Base-by-base conservation (phyloP, 805 yeast species). In the Barnettozyma populi region DNA sequence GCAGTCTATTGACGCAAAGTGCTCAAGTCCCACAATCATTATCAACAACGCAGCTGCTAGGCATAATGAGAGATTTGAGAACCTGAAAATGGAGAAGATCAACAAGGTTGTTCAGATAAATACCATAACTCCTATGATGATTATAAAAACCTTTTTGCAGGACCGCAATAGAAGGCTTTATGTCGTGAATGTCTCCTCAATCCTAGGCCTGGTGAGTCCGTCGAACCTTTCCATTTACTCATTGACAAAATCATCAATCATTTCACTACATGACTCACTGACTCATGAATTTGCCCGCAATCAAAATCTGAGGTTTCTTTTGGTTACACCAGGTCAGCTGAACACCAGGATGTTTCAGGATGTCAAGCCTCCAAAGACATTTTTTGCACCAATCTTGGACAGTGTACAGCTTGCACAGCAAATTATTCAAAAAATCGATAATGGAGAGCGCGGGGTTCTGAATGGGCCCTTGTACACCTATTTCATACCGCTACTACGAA, bases 1-100 rank as follows among this genome's bases (percentile, higher is more conserved):
- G 10, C 60, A 61, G 6, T 46, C 41, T 7, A 76, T 88, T 21
- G 60, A 60, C 24, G 39, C 56, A 23, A 69, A 73, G 29, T 56
- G 78, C 36, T 87, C 89, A 4, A 34, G 37, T 0, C 81, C 86
- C 1, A 75, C 90, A 0, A 69, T 88, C 1, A 67, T 90, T 13
- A 72, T 90, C 43, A 90, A 89, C 63, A 90, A 90, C 63, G 97
- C 97, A 1, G 97, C 89, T 0, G 74, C 87, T 18, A 71, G 85
- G 37, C 72, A 70, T 9, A 82, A 55, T 40, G 75, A 76, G 52
- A 59, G 76, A 2, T 56, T 87, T 0, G 52, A 74, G 2, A 79
- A 82, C 10, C 55, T 80, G 37, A 55, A 72, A 1, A 71, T 70
- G 36, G 74, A 72, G 1, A 84, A 82, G 39, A 75, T 88, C 44